These are phyloP conservation scores for Backusella westeae DNA, from an alignment of 192 early-diverging fungal genomes.

Conservation along the genomic window DNA sequence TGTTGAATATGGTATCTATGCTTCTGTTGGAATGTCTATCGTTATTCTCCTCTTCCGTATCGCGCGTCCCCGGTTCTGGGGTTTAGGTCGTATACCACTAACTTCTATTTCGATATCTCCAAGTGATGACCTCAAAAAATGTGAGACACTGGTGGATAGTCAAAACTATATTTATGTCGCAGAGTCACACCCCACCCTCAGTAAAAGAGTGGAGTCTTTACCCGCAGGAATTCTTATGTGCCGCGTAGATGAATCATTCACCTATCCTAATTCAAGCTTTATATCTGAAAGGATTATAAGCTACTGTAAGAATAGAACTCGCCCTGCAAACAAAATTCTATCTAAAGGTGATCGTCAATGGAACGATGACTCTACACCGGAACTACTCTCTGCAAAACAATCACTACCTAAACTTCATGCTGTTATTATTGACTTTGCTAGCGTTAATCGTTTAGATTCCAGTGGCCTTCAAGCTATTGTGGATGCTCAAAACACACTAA, in stretches of 20 bases:
- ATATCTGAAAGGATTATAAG: conserved; percentile 55
- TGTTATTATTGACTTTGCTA: conserved; percentile 34
- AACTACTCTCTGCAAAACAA: conserved; percentile 25
- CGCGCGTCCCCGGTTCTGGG: conserved; percentile 66
- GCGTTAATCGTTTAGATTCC: conserved; percentile 37
- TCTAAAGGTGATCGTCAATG: conserved; percentile 31
- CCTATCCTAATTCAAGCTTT: conserved; percentile 72
- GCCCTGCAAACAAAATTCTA: not conserved
- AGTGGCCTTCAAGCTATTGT: conserved; percentile 39
- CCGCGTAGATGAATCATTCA: conserved; percentile 65
- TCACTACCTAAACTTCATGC: conserved; percentile 31
- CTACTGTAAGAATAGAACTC: conserved; percentile 22
- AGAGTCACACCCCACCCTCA: conserved; percentile 26
- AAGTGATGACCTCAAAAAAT: not conserved
- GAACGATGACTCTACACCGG: conserved; percentile 34
- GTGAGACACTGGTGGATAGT: not conserved
- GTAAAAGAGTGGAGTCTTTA: conserved; percentile 28
- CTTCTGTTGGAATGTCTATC: conserved; percentile 67
- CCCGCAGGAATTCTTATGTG: conserved; percentile 72
- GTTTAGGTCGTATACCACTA: conserved; percentile 43
- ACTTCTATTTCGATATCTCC: not conserved
- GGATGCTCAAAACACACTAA: conserved; percentile 33
- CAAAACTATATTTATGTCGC: conserved; percentile 35
- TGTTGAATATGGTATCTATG: conserved; percentile 73
- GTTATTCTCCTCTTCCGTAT: conserved; percentile 76